Conservation (phyloP, 1,284 basidiomycete species). For the Cutaneotrichosporon cyanovorans region DNA sequence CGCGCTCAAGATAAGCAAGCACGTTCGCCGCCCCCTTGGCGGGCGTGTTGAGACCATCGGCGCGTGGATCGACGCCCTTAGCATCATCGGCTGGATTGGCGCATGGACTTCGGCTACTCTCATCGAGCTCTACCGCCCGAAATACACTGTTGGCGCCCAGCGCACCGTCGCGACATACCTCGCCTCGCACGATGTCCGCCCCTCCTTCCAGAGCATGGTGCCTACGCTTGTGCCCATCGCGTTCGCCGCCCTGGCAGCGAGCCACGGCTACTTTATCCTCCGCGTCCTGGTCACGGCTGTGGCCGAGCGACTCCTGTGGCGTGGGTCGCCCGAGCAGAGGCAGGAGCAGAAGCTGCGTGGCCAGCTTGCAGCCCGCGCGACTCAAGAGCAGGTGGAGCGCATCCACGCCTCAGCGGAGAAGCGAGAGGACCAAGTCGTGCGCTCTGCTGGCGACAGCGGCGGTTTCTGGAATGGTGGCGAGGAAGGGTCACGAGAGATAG, state of each 20-base stretch:
- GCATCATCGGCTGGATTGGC: slow-evolving; percentile 79
- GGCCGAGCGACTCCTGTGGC: slow-evolving; percentile 68
- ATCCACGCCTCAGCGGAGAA: too few relatives aligned
- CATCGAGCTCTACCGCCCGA: slow-evolving; percentile 68
- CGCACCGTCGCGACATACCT: slow-evolving; percentile 26
- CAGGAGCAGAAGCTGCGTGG: background rate
- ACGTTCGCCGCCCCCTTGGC: slow-evolving; percentile 77
- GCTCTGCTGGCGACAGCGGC: slow-evolving; percentile 1
- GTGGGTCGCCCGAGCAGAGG: slow-evolving; percentile 57
- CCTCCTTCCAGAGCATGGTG: slow-evolving; percentile 24
- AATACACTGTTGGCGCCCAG: background rate
- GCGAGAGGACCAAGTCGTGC: too few relatives aligned
- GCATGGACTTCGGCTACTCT: slow-evolving; percentile 77
- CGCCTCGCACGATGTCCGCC: slow-evolving; percentile 25
- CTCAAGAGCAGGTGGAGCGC: background rate
- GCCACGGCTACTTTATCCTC: slow-evolving; percentile 69
- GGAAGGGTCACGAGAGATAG: slow-evolving; percentile 35
- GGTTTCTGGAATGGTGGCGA: slow-evolving; percentile 41
- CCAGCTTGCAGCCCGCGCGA: background rate
- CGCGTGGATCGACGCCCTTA: slow-evolving; percentile 82
- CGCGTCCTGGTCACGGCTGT: slow-evolving; percentile 59
- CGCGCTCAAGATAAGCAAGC: slow-evolving; percentile 87
- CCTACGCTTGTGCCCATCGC: slow-evolving; percentile 56
- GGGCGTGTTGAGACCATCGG: slow-evolving; percentile 82
- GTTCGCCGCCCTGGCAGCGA: slow-evolving; percentile 66